These are phyloP conservation scores for Epichloe glyceriae DNA, from an alignment of 2,329 filamentous ascomycete genomes.

Conservation along the genomic window DNA sequence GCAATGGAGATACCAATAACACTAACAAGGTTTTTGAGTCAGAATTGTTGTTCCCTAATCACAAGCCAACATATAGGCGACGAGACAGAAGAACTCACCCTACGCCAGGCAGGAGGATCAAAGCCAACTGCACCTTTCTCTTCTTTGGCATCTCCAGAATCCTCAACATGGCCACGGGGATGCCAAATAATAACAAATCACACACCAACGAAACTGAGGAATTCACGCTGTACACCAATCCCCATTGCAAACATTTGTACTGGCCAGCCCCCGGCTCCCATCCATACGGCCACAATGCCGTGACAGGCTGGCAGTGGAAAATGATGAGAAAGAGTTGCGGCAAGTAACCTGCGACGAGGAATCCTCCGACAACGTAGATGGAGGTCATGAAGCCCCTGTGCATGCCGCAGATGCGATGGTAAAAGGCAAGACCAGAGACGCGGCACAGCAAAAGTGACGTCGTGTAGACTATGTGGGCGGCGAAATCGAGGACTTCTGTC, in stretches of 20 bases:
- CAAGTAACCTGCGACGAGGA: constrained; percentile 29
- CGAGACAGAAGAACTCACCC: constrained; percentile 21
- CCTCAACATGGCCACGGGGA: constrained; percentile 34
- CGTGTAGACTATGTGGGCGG: constrained; percentile 38
- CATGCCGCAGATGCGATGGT: constrained; percentile 30
- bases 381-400: constrained; percentile 21
- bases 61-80: not conserved
- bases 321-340: constrained; percentile 36
- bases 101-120: constrained; percentile 35
- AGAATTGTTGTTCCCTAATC: not conserved
- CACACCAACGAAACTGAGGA: constrained; percentile 35
- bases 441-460: constrained; percentile 35
- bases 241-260: constrained; percentile 36
- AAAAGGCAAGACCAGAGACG: constrained; percentile 38
- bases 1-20: constrained; percentile 35
- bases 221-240: constrained; percentile 37
- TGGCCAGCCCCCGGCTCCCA: constrained; percentile 27
- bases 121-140: constrained; percentile 32
- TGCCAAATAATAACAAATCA: constrained; percentile 36
- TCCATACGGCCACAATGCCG: constrained; percentile 36
- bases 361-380: constrained; percentile 22
- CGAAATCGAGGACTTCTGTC: constrained; percentile 35
- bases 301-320: constrained; percentile 38
- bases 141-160: constrained; percentile 29
- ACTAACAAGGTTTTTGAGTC: constrained; percentile 13